These are phyloP conservation scores for Fibroporia radiculosa DNA, from an alignment of 768 basidiomycete species.

Conservation along the genomic window DNA sequence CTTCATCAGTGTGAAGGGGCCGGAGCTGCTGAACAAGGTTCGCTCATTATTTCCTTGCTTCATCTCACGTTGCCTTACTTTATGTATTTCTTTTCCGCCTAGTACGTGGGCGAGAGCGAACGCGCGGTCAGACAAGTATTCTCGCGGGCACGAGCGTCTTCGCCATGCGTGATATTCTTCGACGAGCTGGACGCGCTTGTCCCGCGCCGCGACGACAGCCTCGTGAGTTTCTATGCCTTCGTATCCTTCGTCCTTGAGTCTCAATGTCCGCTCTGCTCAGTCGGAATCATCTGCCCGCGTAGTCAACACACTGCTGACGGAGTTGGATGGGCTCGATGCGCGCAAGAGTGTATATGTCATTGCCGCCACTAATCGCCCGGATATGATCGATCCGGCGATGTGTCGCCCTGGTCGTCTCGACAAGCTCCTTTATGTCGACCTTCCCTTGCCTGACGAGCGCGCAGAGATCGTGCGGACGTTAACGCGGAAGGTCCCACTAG, in stretches of 20 bases:
- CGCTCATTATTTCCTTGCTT: conserved; percentile 17
- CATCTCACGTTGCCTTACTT: not conserved
- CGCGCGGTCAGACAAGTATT: conserved; percentile 93
- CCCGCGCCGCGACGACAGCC: conserved; percentile 79
- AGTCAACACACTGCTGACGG: conserved; percentile 90
- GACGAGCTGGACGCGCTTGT: conserved; percentile 93
- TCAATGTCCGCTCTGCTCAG: conserved; percentile 38
- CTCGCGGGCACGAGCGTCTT: conserved; percentile 84
- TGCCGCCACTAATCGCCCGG: conserved; percentile 90
- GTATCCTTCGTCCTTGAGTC: too few species aligned
- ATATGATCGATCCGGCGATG: conserved; percentile 98
- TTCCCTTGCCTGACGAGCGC: conserved; percentile 67
- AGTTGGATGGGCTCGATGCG: conserved; percentile 85
- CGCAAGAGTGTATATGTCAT: conserved; percentile 89
- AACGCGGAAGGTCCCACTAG: conserved; percentile 62
- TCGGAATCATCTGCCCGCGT: conserved; percentile 92
- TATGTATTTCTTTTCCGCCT: not conserved
- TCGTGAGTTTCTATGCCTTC: conserved; percentile 63
- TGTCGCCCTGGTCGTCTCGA: conserved; percentile 93
- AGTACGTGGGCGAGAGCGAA: conserved; percentile 99
- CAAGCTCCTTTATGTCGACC: conserved; percentile 89
- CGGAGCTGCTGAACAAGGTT: conserved; percentile 94
- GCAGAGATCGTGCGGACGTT: conserved; percentile 80
- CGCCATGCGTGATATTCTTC: conserved; percentile 93
- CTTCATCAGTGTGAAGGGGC: conserved; percentile 97